phyloP scores from a whole-genome alignment of 805 yeast genomes.

The Yamadazyma ubonensis region DNA sequence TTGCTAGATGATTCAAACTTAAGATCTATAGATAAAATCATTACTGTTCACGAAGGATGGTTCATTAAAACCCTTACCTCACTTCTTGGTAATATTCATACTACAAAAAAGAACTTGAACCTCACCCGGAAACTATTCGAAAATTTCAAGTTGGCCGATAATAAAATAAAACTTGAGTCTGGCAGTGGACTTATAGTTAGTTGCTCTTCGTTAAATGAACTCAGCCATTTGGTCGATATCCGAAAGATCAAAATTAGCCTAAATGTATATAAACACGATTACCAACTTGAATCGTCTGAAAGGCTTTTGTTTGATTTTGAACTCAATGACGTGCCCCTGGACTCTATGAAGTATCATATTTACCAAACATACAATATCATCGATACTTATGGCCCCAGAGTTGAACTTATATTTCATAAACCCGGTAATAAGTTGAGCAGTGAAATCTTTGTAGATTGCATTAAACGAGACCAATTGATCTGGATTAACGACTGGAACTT shows the following conservation, averaged over 20 bases:
- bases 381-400: slow-evolving; percentile 38
- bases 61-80: slow-evolving; percentile 76
- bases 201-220: slow-evolving; percentile 49
- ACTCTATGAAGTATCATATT: slow-evolving; percentile 29
- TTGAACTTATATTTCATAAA: slow-evolving; percentile 51
- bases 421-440: slow-evolving; percentile 54
- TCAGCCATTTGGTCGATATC: slow-evolving; percentile 66
- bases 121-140: slow-evolving; percentile 28
- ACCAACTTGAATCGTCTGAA: slow-evolving; percentile 41
- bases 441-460: slow-evolving; percentile 47
- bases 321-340: slow-evolving; percentile 2
- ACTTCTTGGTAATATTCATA: slow-evolving; percentile 58
- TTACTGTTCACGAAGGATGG: slow-evolving; percentile 90
- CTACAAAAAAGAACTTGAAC: slow-evolving; percentile 32
- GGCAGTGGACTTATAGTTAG: slow-evolving; percentile 31
- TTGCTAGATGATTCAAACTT: slow-evolving; percentile 51
- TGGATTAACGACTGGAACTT: slow-evolving; percentile 59
- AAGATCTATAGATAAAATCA: slow-evolving; percentile 53
- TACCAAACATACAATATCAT: slow-evolving; percentile 54
- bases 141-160: slow-evolving; percentile 15
- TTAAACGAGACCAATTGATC: slow-evolving; percentile 52
- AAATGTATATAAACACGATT: slow-evolving; percentile 69
- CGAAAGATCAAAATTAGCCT: slow-evolving; percentile 74
- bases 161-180: neutral
- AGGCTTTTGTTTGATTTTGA: slow-evolving; percentile 9